A percentile compares a stretch with the other conserved stretches of the same genome.
Conservation (phyloP, 2,329 filamentous ascomycete species). For the Pseudogymnoascus sp. region DNA sequence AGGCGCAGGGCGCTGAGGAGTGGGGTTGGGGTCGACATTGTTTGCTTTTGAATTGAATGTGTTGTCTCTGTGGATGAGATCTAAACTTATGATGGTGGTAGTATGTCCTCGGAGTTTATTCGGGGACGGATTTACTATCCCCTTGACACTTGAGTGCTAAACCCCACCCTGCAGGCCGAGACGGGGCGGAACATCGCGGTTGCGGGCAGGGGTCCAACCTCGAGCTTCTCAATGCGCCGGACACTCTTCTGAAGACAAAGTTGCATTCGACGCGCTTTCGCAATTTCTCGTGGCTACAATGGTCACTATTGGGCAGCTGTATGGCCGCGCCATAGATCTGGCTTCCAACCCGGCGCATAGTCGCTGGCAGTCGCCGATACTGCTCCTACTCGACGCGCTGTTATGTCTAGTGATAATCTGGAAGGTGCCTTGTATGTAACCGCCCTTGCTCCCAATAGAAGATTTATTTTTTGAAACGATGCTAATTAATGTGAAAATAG, state of each 20-base stretch:
- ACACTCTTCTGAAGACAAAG: neutral
- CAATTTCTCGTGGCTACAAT: neutral
- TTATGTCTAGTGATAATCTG: slow-evolving; percentile 69
- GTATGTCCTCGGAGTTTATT: neutral
- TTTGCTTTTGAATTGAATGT: neutral
- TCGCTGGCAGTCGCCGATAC: slow-evolving; percentile 52
- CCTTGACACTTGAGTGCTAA: neutral
- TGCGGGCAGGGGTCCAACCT: slow-evolving; percentile 6
- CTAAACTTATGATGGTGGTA: neutral
- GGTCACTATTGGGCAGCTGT: slow-evolving; percentile 13
- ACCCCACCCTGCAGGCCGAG: slow-evolving; percentile 3
- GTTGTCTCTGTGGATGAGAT: neutral
- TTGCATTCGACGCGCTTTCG: neutral
- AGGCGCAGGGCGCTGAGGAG: neutral
- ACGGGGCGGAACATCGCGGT: slow-evolving; percentile 6
- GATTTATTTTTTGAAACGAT: neutral
- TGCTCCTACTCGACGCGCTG: slow-evolving; percentile 62
- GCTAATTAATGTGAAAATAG: slow-evolving; percentile 35
- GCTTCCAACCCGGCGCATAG: slow-evolving; percentile 48
- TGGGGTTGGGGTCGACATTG: neutral
- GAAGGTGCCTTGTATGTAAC: slow-evolving; percentile 69
- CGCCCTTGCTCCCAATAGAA: neutral
- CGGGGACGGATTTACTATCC: neutral
- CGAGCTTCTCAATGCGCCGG: neutral
- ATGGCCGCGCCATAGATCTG: slow-evolving; percentile 29